phyloP scores from a whole-genome alignment of 192 early-diverging fungal genomes.

The Polychytrium aggregatum region DNA sequence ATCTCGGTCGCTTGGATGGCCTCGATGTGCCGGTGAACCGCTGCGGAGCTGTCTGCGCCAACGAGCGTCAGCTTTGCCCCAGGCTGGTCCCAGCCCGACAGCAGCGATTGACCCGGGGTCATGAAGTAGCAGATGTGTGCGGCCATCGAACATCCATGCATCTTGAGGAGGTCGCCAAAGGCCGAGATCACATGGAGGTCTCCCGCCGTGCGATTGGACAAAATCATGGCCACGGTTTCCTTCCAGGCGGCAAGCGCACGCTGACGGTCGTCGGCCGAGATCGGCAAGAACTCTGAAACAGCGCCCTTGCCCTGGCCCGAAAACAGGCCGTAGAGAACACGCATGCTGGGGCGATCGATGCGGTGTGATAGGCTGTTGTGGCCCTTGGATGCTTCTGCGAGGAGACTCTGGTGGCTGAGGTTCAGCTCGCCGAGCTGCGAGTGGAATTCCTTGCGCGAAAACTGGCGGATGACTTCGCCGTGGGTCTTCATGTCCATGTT shows the following conservation, averaged over 20 bases:
- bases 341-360: conserved; percentile 19
- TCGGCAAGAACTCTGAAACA: no score
- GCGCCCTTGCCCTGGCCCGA: conserved; percentile 11
- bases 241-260: conserved; percentile 75
- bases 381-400: no score
- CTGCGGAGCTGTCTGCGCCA: no score
- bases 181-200: conserved; percentile 56
- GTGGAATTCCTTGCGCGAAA: conserved; percentile 48
- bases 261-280: no score
- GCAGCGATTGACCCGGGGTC: no score
- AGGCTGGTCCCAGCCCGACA: no score
- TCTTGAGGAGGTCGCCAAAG: conserved; percentile 66
- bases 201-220: conserved; percentile 73
- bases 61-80: no score
- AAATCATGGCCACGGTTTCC: conserved; percentile 58
- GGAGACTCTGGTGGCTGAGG: no score
- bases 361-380: no score
- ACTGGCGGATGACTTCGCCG: conserved; percentile 63
- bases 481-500: conserved; percentile 75
- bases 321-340: conserved; percentile 26
- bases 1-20: conserved; percentile 77
- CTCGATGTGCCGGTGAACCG: no score
- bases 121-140: no score
- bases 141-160: conserved; percentile 35
- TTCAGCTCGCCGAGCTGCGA: no score